Percentiles rank a stretch among this genome's conserved stretches.
These are phyloP conservation scores for Pyricularia sp. DNA, from an alignment of 2,329 filamentous ascomycete species.

Conservation along the genomic window DNA sequence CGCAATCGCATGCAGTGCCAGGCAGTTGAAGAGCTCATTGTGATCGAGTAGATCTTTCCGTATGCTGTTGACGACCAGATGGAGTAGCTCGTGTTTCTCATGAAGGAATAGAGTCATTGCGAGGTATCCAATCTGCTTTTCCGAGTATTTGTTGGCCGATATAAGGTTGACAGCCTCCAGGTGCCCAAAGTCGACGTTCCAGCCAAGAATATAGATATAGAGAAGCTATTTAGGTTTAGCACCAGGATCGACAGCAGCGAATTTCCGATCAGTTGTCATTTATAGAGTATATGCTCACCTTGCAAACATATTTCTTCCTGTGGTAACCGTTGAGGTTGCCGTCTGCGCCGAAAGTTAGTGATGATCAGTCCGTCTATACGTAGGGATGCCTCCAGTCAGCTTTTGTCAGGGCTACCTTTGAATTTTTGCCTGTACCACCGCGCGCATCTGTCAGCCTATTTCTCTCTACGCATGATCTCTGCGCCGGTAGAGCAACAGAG, in stretches of 20 bases:
- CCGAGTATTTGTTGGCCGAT: slow-evolving; percentile 92
- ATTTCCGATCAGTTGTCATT: neutral
- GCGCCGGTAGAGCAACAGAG: neutral
- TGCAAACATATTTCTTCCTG: slow-evolving; percentile 99
- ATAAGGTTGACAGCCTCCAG: slow-evolving; percentile 97
- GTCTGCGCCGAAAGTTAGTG: slow-evolving; percentile 33
- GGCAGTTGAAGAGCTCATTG: slow-evolving; percentile 95
- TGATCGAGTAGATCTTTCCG: slow-evolving; percentile 89
- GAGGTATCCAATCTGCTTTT: slow-evolving; percentile 98
- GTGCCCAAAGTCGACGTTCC: slow-evolving; percentile 98
- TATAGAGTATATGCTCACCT: slow-evolving; percentile 37
- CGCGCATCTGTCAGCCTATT: neutral
- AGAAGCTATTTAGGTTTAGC: slow-evolving; percentile 48
- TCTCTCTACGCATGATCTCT: slow-evolving; percentile 1
- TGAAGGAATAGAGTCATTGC: slow-evolving; percentile 96
- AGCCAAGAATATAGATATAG: slow-evolving; percentile 98
- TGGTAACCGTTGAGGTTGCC: slow-evolving; percentile 91
- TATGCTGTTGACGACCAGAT: slow-evolving; percentile 97
- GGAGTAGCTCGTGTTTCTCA: slow-evolving; percentile 91
- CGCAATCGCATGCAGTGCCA: slow-evolving; percentile 93
- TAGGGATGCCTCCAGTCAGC: neutral
- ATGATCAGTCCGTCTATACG: neutral
- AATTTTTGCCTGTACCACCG: slow-evolving; percentile 64
- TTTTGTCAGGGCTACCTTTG: slow-evolving; percentile 48
- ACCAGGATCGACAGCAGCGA: neutral